Conservation (phyloP, 441 rosid genomes). For the Erodium texanum region DNA sequence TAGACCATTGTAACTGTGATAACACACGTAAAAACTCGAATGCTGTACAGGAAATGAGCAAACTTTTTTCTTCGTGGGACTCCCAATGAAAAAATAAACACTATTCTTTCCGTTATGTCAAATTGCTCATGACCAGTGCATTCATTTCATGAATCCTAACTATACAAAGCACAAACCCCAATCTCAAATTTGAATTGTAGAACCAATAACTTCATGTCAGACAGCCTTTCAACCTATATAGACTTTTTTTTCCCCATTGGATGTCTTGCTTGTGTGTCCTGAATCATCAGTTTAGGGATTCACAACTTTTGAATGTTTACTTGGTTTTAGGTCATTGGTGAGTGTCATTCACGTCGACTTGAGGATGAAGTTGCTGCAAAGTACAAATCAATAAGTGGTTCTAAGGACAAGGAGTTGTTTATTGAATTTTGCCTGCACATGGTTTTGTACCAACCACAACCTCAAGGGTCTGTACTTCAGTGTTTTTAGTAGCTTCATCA, state of each 20-base stretch:
- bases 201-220: not conserved
- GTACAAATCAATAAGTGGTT: slow-evolving; percentile 43
- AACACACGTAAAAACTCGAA: too few species aligned
- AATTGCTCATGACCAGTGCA: not conserved
- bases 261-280: not conserved
- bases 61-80: not conserved
- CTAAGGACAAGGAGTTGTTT: slow-evolving; percentile 57
- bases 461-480: slow-evolving; percentile 56
- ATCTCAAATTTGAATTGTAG: not conserved
- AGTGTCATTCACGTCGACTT: slow-evolving; percentile 62
- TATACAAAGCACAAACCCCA: not conserved
- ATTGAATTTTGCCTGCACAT: slow-evolving; percentile 75
- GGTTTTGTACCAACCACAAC: slow-evolving; percentile 56
- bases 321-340: slow-evolving; percentile 71
- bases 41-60: not conserved
- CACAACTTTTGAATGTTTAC: slow-evolving; percentile 10
- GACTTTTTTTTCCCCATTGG: too few species aligned
- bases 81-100: not conserved
- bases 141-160: not conserved
- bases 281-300: not conserved
- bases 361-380: slow-evolving; percentile 56
- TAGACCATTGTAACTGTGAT: too few species aligned
- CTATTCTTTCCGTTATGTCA: not conserved
- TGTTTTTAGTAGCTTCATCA: not conserved
- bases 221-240: too few species aligned